Conservation (phyloP, 768 basidiomycete genomes). For the Psilocybe tampanensis region DNA sequence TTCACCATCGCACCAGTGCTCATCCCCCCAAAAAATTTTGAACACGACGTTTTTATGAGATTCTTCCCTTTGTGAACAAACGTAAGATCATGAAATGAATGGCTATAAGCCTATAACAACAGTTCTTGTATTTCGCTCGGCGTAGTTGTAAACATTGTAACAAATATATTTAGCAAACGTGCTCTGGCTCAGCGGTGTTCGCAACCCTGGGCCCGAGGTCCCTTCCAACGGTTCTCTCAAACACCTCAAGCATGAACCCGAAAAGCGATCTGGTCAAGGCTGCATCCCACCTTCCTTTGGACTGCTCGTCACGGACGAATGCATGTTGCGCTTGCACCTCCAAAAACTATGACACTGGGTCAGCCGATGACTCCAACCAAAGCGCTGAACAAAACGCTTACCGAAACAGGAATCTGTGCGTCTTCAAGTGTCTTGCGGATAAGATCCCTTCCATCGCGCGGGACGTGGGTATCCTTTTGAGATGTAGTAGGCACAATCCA, state of each 20-base stretch:
- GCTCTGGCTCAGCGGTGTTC: slow-evolving; percentile 56
- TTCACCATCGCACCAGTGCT: neutral
- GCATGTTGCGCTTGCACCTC: slow-evolving; percentile 98
- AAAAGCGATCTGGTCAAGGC: slow-evolving; percentile 83
- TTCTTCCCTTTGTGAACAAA: too few relatives aligned
- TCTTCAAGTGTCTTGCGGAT: slow-evolving; percentile 86
- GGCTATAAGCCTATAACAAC: too few relatives aligned
- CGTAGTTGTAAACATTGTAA: too few relatives aligned
- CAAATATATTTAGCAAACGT: slow-evolving; percentile 63
- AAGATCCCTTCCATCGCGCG: slow-evolving; percentile 81
- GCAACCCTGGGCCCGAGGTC: slow-evolving; percentile 75
- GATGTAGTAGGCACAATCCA: neutral
- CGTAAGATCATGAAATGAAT: too few relatives aligned
- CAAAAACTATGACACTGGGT: slow-evolving; percentile 58
- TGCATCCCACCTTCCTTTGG: slow-evolving; percentile 96
- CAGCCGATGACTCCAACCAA: neutral
- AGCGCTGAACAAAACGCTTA: slow-evolving; percentile 35
- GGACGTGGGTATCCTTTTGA: slow-evolving; percentile 87
- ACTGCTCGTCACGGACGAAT: slow-evolving; percentile 90
- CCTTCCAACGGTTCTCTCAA: slow-evolving; percentile 83
- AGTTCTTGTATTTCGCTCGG: too few relatives aligned
- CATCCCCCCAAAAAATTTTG: neutral
- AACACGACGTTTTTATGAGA: neutral
- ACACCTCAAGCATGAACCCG: slow-evolving; percentile 89
- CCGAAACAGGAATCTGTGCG: slow-evolving; percentile 69